These are phyloP conservation scores for Vicia sativa DNA, from an alignment of 306 rosid species.

Conservation along the genomic window DNA sequence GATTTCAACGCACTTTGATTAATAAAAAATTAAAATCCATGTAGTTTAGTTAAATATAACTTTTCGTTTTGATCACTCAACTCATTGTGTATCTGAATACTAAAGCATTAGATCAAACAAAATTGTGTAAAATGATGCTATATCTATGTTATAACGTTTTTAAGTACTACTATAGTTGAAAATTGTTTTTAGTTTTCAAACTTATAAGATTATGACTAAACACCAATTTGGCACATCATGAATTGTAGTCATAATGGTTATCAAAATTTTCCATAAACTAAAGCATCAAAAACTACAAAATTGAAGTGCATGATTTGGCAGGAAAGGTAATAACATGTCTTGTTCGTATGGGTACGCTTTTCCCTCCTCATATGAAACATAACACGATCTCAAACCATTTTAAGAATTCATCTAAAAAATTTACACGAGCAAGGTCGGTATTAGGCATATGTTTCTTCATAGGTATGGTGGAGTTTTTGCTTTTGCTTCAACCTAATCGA, in stretches of 20 bases:
- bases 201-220: slow-evolving; percentile 37
- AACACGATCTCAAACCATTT: slow-evolving; percentile 44
- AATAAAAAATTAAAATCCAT: too few species aligned
- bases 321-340: slow-evolving; percentile 56
- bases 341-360: slow-evolving; percentile 45
- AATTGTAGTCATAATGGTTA: slow-evolving; percentile 38
- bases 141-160: too few species aligned
- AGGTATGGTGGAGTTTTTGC: not conserved
- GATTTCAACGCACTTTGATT: too few species aligned
- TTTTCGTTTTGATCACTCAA: too few species aligned
- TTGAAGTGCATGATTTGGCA: slow-evolving; percentile 48
- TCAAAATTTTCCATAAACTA: slow-evolving; percentile 39
- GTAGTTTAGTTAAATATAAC: too few species aligned
- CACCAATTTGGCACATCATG: slow-evolving; percentile 39
- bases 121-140: too few species aligned
- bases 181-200: not conserved
- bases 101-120: too few species aligned
- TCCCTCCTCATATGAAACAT: slow-evolving; percentile 44
- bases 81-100: too few species aligned
- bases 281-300: slow-evolving; percentile 32
- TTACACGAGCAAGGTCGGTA: slow-evolving; percentile 34
- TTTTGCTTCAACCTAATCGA: too few species aligned
- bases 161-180: too few species aligned
- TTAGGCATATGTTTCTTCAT: not conserved
- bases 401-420: slow-evolving; percentile 39